phyloP scores from a whole-genome alignment of 306 rosid species.

The Vicia faba region DNA sequence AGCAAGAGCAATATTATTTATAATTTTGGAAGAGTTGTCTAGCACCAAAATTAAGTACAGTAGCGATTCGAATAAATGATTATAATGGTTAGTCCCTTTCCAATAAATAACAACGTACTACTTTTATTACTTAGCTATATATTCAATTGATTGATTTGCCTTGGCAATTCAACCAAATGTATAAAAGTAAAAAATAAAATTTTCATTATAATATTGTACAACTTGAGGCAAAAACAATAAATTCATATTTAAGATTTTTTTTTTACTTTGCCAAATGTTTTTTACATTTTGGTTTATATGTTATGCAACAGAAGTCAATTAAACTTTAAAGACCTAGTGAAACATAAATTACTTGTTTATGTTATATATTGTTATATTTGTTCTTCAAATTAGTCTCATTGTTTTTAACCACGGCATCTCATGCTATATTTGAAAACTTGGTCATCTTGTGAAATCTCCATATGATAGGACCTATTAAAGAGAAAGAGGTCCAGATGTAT shows the following conservation, averaged over 20 bases:
- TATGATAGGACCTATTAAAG: too few species aligned
- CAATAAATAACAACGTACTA: neutral
- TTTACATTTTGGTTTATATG: neutral
- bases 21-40: neutral
- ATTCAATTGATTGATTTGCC: neutral
- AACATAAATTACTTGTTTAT: neutral
- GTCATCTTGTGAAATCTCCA: too few species aligned
- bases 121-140: neutral
- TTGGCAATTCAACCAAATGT: too few species aligned
- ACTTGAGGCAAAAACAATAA: neutral
- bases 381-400: neutral
- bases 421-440: neutral
- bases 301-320: neutral
- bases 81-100: neutral
- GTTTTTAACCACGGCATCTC: neutral
- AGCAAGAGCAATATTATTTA: slow-evolving; percentile 42
- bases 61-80: too few species aligned
- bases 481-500: too few species aligned
- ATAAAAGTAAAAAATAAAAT: too few species aligned
- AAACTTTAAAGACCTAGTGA: neutral
- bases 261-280: neutral
- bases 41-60: too few species aligned
- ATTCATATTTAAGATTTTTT: neutral
- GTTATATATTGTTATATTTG: neutral
- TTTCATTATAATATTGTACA: neutral